Percentiles rank a stretch among this genome's conserved stretches.
Evolutionary conservation across 2,329 filamentous ascomycete genomes (phyloP).

Genomic region (Verticillium nonalfalfae): DNA sequence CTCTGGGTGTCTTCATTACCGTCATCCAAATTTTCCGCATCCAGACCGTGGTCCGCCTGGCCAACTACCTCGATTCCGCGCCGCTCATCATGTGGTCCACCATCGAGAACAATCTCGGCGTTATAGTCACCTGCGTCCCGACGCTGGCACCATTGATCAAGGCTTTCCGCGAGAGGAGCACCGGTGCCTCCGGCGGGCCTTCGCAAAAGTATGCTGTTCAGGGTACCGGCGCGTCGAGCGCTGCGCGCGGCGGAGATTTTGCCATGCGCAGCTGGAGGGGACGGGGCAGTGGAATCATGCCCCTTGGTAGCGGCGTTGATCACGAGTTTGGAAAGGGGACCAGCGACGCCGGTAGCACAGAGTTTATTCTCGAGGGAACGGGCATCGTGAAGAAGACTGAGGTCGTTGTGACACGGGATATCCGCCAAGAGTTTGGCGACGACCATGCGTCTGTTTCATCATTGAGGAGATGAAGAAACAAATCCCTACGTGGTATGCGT

Average conservation of each 20-base stretch:
- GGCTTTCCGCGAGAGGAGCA: conserved; percentile 24
- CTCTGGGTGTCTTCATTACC: conserved; percentile 43
- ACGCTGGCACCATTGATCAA: conserved; percentile 34
- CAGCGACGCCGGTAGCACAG: conserved; percentile 7
- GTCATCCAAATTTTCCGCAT: conserved; percentile 45
- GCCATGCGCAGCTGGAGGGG: conserved; percentile 19
- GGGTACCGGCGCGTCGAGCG: not conserved
- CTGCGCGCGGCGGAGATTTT: conserved; percentile 11
- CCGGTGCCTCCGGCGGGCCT: conserved; percentile 12
- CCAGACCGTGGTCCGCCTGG: conserved; percentile 35
- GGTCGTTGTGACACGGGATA: conserved; percentile 7
- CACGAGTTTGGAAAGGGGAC: conserved; percentile 1
- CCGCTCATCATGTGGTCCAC: conserved; percentile 37
- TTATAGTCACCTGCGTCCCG: conserved; percentile 34
- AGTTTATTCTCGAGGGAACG: conserved; percentile 1
- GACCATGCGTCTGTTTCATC: not conserved
- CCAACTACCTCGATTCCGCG: conserved; percentile 37
- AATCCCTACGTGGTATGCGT: not conserved
- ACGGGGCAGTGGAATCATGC: conserved; percentile 14
- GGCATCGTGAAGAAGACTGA: conserved; percentile 9
- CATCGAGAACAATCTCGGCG: conserved; percentile 38
- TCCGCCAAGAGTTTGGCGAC: not conserved
- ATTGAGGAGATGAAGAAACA: not conserved
- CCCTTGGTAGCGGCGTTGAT: conserved; percentile 11
- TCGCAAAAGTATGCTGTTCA: conserved; percentile 1